Base-by-base conservation (phyloP, 1,284 basidiomycete genomes). In the Naganishia cerealis region DNA sequence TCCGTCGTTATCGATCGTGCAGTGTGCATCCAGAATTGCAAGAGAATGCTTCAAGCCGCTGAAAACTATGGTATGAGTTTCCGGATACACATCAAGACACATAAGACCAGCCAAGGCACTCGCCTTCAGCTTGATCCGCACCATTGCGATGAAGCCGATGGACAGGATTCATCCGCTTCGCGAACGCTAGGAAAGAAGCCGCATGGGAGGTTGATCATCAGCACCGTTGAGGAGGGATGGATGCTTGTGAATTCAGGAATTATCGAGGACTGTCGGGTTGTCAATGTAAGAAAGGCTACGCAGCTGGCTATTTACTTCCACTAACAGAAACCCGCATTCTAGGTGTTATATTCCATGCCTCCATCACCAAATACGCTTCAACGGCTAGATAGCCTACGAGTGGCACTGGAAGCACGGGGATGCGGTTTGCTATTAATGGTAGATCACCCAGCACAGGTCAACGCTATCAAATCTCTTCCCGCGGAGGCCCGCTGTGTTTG, bases 311-410 rank as follows among this genome's bases (percentile, higher is more conserved):
- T 55, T n/a, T 16, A 24, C 2, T 1, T 38, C 40, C 16, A 15
- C 38, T 3, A 13, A 16, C 67, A 67, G 57, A 54, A 68, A 5
- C 1, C n/a, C 33, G 9, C 16, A 26, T 54, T n/a, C 6, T 72
- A 93, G 90, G 86, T 94, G 71, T 81, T 93, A 16, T 92, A 92
- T 75, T 88, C 89, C 3, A 81, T 92, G 53, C 90, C 91, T 4
- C 79, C 91, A 3, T 83, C 84, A 8, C 72, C 84, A 5, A 89
- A 89, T 81, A 91, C 90, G 79, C 81, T 93, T 29, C 84, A 84
- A 48, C 90, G 92, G 74, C 80, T 93, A 13, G 85, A 86, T 40
- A 77, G 76, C 9, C 81, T 92, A 18, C 85, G 86, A 77, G 83
- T 86, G 54, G 83, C 84, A 70, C 78, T 90, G 50, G 82, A 80